A percentile compares a stretch with the other conserved stretches of the same genome.
These are phyloP conservation scores for Striga asiatica DNA, from an alignment of 257 asterid genomes.

Conservation along the genomic window DNA sequence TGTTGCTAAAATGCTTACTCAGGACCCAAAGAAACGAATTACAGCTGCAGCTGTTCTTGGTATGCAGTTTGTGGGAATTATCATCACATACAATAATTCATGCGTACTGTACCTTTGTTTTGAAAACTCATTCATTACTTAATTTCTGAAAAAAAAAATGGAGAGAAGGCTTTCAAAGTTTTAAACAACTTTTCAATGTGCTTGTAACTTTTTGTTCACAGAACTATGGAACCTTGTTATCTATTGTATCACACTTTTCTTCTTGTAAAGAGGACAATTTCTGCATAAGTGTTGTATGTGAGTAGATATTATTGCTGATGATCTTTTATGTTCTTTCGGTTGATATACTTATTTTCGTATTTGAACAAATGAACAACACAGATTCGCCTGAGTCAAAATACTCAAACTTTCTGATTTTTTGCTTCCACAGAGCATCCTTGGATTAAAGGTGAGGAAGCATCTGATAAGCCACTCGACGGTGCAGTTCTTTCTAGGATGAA, in stretches of 20 bases:
- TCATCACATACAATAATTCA: not conserved
- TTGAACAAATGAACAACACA: too few species aligned
- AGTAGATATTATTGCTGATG: not conserved
- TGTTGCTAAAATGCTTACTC: slow-evolving; percentile 55
- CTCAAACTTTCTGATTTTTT: not conserved
- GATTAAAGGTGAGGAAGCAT: slow-evolving; percentile 75
- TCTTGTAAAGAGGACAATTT: too few species aligned
- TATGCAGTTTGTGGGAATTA: slow-evolving; percentile 11
- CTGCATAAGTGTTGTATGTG: not conserved
- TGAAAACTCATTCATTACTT: not conserved
- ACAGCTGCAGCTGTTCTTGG: slow-evolving; percentile 85
- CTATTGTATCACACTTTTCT: not conserved
- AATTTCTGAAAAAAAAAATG: not conserved
- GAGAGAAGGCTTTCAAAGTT: not conserved
- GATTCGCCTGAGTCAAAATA: too few species aligned
- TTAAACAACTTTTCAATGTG: not conserved
- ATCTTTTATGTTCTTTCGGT: not conserved
- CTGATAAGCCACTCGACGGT: slow-evolving; percentile 74
- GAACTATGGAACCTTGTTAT: not conserved
- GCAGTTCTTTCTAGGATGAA: slow-evolving; percentile 88
- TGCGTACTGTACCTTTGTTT: not conserved
- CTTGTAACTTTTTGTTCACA: not conserved
- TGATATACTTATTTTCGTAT: not conserved
- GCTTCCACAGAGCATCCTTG: slow-evolving; percentile 64
- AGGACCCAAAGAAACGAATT: slow-evolving; percentile 51